Evolutionary conservation across 768 basidiomycete species (phyloP), one percentile per base, ranked within the genome.

Genomic region (Leccinum ochraceum): DNA sequence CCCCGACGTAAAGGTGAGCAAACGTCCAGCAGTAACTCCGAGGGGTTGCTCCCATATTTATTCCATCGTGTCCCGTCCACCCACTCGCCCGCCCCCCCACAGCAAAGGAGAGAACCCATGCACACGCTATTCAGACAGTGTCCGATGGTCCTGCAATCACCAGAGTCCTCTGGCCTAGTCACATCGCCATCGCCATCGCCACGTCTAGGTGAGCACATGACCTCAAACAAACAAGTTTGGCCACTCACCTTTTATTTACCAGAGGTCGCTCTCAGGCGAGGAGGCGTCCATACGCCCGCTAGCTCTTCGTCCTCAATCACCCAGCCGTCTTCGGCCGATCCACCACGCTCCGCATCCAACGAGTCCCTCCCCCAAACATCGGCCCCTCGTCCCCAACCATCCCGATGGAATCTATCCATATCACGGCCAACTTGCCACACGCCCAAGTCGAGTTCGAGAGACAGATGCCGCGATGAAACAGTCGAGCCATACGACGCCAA

Each of bases 191-290:
- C 44, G 6, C 44, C 10, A 20, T 46, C 20, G n/a, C 8, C 42
- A 14, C 57, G 8, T 7, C 22, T 39, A 63, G 64, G 68, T 69
- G 28, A 58, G 66, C 7, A 22, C 36, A 3, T 16, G 13, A 7
- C 20, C 46, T 53, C n/a, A 28, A 3, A 2, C 1, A 3, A 2
- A 53, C 17, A 16, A 37, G 0, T 24, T 37, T 1, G 16, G 46
- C 54, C 39, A 28, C 58, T 68, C 34, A 70, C 54, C 6, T 2
- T 51, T 6, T 3, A 17, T 20, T 5, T 46, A 10, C 44, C 44
- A 46, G 44, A 46, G 44, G n/a, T 46, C 44, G 10, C 39, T 14
- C 16, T 7, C 28, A 5, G 26, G 3, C 61, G 51, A 36, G 11
- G 32, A 34, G 11, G 32, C 49, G 22, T n/a, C 3, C 24, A 26